Evolutionary conservation across 129 eudicot genomes (phyloP), one percentile per base, ranked within the genome.

Genomic region (Mikania micrantha): DNA sequence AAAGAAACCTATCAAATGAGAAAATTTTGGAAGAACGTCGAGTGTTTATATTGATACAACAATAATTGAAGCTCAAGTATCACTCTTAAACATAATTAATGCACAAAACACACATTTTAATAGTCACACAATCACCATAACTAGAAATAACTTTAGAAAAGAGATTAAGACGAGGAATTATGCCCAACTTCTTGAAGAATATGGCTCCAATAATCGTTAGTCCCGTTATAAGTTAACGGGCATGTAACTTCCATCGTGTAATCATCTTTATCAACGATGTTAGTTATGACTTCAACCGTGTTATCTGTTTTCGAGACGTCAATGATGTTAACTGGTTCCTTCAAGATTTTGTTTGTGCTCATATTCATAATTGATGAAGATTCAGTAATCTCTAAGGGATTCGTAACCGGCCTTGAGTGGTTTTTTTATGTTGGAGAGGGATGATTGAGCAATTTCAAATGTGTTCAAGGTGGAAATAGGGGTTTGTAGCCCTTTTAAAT

Each of bases 141-240:
- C 4, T 6, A 31, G 29, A 66, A 42, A 41, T 27, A 66, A 44
- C 25, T 9, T 44, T 47, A 27, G 10, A 44, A 10, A 47, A 28
- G 3, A 45, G 59, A 47, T 45, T 59, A 66, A 41, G 25, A 10
- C 9, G 35, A 64, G 22, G 53, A 39, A 64, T 7, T 60, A 60
- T 61, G 35, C 67, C 29, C 69, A 32, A 63, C 22, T 2, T 39
- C 27, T 21, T 64, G 38, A 64, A 64, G 21, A 64, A 64, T 25
- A 24, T 15, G 54, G 4, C 62, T 75, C 84, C 84, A 80, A 47
- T 75, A 64, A 61, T 80, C 38, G 38, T 75, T 70, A 27, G 24
- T 57, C 16, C 75, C 80, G 7, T 64, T 78, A 12, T 13, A 42
- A 35, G 67, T 41, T 39, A 64, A 15, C n/a, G 36, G n/a, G n/a